These are phyloP conservation scores for Apiosordaria backusii DNA, from an alignment of 495 filamentous ascomycete species.

Conservation along the genomic window DNA sequence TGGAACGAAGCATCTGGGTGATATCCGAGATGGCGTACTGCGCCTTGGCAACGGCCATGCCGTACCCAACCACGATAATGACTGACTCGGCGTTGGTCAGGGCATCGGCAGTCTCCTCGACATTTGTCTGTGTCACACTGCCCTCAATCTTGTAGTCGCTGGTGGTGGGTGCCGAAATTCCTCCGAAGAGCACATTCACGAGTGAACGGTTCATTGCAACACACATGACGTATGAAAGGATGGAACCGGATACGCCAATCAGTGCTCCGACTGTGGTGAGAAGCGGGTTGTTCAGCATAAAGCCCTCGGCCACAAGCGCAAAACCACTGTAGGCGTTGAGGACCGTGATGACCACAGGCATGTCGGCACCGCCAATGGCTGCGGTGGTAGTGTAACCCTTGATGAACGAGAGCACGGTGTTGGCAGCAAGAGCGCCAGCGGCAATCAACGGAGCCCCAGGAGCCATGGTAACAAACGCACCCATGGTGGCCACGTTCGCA, in stretches of 20 bases:
- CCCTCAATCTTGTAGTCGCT: conserved; percentile 71
- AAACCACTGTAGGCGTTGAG: conserved; percentile 84
- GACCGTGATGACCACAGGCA: conserved; percentile 83
- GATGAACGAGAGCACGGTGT: conserved; percentile 69
- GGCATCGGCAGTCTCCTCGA: conserved; percentile 71
- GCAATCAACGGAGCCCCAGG: conserved; percentile 70
- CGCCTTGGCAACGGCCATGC: conserved; percentile 84
- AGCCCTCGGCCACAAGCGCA: conserved; percentile 74
- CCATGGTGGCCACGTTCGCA: conserved; percentile 73
- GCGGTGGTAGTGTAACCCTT: conserved; percentile 80
- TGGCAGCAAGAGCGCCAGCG: conserved; percentile 66
- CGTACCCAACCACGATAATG: conserved; percentile 81
- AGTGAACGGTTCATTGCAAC: conserved; percentile 80
- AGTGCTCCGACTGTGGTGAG: conserved; percentile 75
- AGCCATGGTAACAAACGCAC: conserved; percentile 70
- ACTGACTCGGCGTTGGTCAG: conserved; percentile 68
- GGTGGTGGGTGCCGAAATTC: conserved; percentile 58
- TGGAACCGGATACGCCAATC: conserved; percentile 77
- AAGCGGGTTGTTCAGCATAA: conserved; percentile 82
- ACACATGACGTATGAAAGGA: conserved; percentile 78
- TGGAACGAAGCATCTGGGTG: conserved; percentile 61
- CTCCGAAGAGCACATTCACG: conserved; percentile 77
- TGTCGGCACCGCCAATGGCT: conserved; percentile 80
- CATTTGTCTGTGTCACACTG: conserved; percentile 62
- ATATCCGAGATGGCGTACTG: conserved; percentile 83